Conservation (phyloP, 805 yeast genomes). For the Saturnispora galanensis region DNA sequence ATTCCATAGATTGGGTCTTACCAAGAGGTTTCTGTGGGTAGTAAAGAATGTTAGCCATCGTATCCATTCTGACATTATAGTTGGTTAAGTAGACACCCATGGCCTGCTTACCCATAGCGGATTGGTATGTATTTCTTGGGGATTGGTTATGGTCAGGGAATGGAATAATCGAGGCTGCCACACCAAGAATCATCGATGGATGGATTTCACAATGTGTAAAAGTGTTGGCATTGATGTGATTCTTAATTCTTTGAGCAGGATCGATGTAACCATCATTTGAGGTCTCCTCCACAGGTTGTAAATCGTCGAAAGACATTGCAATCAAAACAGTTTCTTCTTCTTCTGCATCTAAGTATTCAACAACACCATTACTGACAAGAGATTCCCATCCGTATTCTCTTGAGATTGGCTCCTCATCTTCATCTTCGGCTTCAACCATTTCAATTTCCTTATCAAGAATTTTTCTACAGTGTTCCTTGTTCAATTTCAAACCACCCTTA, state of each 20-base stretch:
- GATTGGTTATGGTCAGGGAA: slow-evolving; percentile 99
- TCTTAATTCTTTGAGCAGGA: slow-evolving; percentile 79
- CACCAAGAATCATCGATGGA: slow-evolving; percentile 97
- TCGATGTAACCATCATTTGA: slow-evolving; percentile 35
- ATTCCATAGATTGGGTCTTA: slow-evolving; percentile 96
- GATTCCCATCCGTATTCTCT: slow-evolving; percentile 70
- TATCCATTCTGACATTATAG: slow-evolving; percentile 95
- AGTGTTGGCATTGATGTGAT: slow-evolving; percentile 47
- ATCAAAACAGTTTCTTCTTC: slow-evolving; percentile 98
- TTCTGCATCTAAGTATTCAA: slow-evolving; percentile 96
- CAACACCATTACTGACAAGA: slow-evolving; percentile 73
- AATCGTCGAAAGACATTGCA: slow-evolving; percentile 98
- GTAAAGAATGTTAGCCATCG: slow-evolving; percentile 96
- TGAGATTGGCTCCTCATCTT: slow-evolving; percentile 33
- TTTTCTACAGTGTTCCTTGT: slow-evolving; percentile 73
- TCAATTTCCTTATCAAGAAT: slow-evolving; percentile 56
- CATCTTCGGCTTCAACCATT: slow-evolving; percentile 39
- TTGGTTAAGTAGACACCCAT: slow-evolving; percentile 98
- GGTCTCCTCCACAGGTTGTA: slow-evolving; percentile 45
- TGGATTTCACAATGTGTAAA: slow-evolving; percentile 99
- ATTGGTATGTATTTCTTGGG: slow-evolving; percentile 98
- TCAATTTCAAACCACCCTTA: slow-evolving; percentile 71
- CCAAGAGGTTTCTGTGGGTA: slow-evolving; percentile 98
- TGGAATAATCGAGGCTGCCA: slow-evolving; percentile 97
- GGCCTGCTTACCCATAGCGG: slow-evolving; percentile 99